phyloP scores from a whole-genome alignment of 116 monocot genomes.

The Iris pallida region DNA sequence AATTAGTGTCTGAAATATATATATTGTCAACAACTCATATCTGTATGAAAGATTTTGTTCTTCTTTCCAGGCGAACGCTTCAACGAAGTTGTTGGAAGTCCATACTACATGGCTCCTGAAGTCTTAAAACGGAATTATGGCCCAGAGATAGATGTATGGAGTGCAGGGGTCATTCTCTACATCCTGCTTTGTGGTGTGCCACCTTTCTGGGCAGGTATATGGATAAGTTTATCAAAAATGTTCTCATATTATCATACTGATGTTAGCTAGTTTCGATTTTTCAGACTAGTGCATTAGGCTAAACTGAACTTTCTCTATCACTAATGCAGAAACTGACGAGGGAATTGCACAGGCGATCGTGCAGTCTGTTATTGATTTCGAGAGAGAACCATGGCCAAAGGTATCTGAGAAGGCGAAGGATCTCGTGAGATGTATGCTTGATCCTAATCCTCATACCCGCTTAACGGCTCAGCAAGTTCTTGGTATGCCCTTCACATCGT shows the following conservation, averaged over 20 bases:
- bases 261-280: no score
- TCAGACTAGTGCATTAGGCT: background rate
- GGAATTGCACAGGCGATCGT: slow-evolving; percentile 74
- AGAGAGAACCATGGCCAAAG: slow-evolving; percentile 79
- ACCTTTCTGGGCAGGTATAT: slow-evolving; percentile 79
- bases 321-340: slow-evolving; percentile 64
- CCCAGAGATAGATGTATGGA: slow-evolving; percentile 69
- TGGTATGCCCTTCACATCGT: slow-evolving; percentile 21
- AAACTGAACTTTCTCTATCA: background rate
- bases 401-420: slow-evolving; percentile 67
- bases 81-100: slow-evolving; percentile 72
- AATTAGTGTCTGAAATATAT: no score
- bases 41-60: no score
- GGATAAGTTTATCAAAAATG: background rate
- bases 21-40: no score
- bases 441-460: slow-evolving; percentile 49
- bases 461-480: slow-evolving; percentile 71
- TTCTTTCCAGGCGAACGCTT: slow-evolving; percentile 28
- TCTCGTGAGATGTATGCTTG: slow-evolving; percentile 69
- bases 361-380: slow-evolving; percentile 42
- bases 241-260: no score
- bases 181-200: slow-evolving; percentile 81
- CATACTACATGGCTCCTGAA: slow-evolving; percentile 89
- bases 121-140: slow-evolving; percentile 69
- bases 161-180: slow-evolving; percentile 85